Base-by-base conservation (phyloP, 2,329 filamentous ascomycete species). In the Verticillium albo-atrum region DNA sequence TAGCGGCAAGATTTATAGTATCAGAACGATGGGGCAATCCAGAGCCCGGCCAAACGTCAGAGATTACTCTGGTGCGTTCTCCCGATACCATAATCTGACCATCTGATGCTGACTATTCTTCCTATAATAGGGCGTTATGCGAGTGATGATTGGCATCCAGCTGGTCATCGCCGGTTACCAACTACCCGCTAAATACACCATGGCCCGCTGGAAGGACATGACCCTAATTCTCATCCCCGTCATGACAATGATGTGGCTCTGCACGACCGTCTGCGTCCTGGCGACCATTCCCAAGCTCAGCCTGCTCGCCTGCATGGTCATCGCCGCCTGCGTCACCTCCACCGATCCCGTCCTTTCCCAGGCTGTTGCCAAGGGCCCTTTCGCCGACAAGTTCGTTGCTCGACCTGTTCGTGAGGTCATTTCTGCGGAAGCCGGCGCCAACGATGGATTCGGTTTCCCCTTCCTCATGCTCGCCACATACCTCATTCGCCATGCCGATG, bases 91-190 rank as follows among this genome's bases (percentile, higher is more conserved):
- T 37, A 3, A 32, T 30, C 15, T n/a, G n/a, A n/a, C 2, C 25
- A n/a, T 34, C 56, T 28, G 12, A 6, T 27, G 6, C 4, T 58
- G 6, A 25, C 61, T 64, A 26, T 63, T n/a, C 6, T 14, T 15
- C 14, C 6, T 20, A 20, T 6, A 9, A 3, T 32, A 73, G 72
- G 80, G 79, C 14, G 65, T 87, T 7, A 79, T 78, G 62, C 78
- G 85, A n/a, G 74, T 88, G 28, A 82, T 87, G 60, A 86, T 88
- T 59, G 83, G 84, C 4, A 77, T 87, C 2, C 84, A 88, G 64
- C 75, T 87, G n/a, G 76, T 87, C 35, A 87, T 87, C 60, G 84
- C 83, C 2, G 85, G 85, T 27, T 87, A 83, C 64, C 83, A 88
- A 65, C 72, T 88, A 1, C 85, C 85, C 0, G 81, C 81, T 51